Conservation (phyloP, 140 eudicot species). For the Stevia rebaudiana region DNA sequence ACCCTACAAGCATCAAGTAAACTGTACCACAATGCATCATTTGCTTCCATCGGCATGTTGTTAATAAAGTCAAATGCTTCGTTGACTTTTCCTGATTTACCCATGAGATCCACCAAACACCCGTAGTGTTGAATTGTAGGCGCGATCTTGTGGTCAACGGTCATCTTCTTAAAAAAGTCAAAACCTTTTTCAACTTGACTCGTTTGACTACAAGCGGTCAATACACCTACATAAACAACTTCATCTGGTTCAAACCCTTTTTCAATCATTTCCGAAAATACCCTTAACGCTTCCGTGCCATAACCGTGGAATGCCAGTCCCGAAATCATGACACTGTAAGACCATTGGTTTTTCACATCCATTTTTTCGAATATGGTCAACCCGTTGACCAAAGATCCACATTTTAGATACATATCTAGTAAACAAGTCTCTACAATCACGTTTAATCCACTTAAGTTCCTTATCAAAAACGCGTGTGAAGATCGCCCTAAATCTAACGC, state of each 20-base stretch:
- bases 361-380: slow-evolving; percentile 44
- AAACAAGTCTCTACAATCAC: slow-evolving; percentile 60
- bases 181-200: slow-evolving; percentile 58
- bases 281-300: slow-evolving; percentile 52
- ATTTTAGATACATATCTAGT: slow-evolving; percentile 66
- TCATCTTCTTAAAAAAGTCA: slow-evolving; percentile 49
- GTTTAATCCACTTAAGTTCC: slow-evolving; percentile 56
- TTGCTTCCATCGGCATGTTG: slow-evolving; percentile 71
- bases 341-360: slow-evolving; percentile 46
- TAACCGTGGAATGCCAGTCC: slow-evolving; percentile 68
- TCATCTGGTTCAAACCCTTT: slow-evolving; percentile 63
- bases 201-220: slow-evolving; percentile 64
- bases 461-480: slow-evolving; percentile 52
- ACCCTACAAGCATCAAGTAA: slow-evolving; percentile 53
- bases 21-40: slow-evolving; percentile 66
- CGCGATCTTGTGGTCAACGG: slow-evolving; percentile 40
- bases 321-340: slow-evolving; percentile 69
- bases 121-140: slow-evolving; percentile 81
- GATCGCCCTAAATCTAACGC: slow-evolving; percentile 52
- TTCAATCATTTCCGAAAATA: slow-evolving; percentile 62
- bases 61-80: slow-evolving; percentile 58
- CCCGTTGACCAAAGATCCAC: slow-evolving; percentile 60
- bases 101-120: slow-evolving; percentile 74
- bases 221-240: slow-evolving; percentile 59
- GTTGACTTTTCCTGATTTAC: slow-evolving; percentile 57